Evolutionary conservation across 192 early-diverging fungal genomes (phyloP).

Genomic region (Entomortierella chlamydospora): DNA sequence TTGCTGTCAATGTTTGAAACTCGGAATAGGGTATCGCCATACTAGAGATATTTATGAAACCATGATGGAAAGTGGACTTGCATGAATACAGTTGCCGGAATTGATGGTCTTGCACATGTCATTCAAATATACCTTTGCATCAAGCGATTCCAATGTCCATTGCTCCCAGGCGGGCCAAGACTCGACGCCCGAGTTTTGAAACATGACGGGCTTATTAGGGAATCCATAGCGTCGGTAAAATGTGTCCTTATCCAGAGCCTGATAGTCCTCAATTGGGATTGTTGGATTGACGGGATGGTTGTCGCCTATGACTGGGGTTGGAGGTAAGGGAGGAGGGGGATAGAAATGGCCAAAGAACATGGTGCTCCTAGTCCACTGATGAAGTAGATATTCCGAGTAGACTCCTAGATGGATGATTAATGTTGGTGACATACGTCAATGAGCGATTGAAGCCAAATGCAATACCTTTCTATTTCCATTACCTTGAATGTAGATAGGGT

Average conservation of each 20-base stretch:
- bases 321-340: conserved; percentile 35
- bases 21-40: conserved; percentile 43
- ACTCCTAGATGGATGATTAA: conserved; percentile 18
- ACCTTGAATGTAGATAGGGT: conserved; percentile 35
- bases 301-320: neutral
- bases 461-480: too few species aligned
- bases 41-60: conserved; percentile 16
- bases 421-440: too few species aligned
- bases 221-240: conserved; percentile 48
- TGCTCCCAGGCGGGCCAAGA: conserved; percentile 55
- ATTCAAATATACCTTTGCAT: conserved; percentile 30
- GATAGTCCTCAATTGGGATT: conserved; percentile 46
- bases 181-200: conserved; percentile 54
- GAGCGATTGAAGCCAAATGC: too few species aligned
- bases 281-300: conserved; percentile 5
- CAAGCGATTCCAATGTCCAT: conserved; percentile 47
- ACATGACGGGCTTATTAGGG: conserved; percentile 51
- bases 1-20: conserved; percentile 53
- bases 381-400: conserved; percentile 30
- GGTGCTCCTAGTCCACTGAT: conserved; percentile 50
- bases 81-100: too few species aligned
- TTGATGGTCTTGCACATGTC: too few species aligned
- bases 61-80: too few species aligned
- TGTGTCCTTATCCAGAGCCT: conserved; percentile 24
- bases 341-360: conserved; percentile 55